Percentiles rank a stretch among this genome's conserved stretches.
Conservation (phyloP, 2,329 filamentous ascomycete genomes). For the Claviceps sp. region DNA sequence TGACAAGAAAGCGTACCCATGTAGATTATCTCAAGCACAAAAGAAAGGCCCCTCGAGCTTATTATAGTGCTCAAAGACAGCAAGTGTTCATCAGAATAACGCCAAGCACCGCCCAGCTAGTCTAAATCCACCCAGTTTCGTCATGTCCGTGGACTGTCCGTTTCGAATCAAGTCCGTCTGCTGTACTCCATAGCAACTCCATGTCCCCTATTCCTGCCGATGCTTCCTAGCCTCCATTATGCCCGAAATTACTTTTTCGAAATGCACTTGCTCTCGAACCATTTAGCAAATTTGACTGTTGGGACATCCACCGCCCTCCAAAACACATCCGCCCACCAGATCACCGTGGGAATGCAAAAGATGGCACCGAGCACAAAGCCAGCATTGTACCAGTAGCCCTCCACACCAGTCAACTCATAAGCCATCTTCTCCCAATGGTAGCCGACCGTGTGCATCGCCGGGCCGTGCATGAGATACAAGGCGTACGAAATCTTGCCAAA, state of each 20-base stretch:
- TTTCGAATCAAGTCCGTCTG: neutral
- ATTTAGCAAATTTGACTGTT: constrained; percentile 41
- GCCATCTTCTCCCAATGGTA: constrained; percentile 37
- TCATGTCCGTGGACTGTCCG: neutral
- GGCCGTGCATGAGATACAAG: constrained; percentile 48
- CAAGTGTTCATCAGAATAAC: neutral
- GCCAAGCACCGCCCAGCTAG: neutral
- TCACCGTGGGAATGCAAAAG: constrained; percentile 35
- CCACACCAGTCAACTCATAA: constrained; percentile 33
- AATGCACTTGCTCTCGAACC: constrained; percentile 34
- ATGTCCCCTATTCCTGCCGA: neutral
- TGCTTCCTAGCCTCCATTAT: neutral
- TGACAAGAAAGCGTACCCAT: too few relatives aligned
- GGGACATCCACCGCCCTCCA: constrained; percentile 43
- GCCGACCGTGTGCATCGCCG: constrained; percentile 38
- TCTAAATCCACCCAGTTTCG: neutral
- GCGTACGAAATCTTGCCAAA: constrained; percentile 47
- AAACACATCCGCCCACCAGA: constrained; percentile 44
- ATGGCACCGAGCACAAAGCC: constrained; percentile 33
- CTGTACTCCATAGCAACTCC: neutral
- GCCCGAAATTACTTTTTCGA: constrained; percentile 13
- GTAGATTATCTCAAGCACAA: too few relatives aligned
- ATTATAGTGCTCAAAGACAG: neutral
- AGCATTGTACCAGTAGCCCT: constrained; percentile 29
- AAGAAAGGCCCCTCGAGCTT: neutral